Evolutionary conservation across 1,284 basidiomycete genomes (phyloP).

Genomic region (Vanrija sp.): DNA sequence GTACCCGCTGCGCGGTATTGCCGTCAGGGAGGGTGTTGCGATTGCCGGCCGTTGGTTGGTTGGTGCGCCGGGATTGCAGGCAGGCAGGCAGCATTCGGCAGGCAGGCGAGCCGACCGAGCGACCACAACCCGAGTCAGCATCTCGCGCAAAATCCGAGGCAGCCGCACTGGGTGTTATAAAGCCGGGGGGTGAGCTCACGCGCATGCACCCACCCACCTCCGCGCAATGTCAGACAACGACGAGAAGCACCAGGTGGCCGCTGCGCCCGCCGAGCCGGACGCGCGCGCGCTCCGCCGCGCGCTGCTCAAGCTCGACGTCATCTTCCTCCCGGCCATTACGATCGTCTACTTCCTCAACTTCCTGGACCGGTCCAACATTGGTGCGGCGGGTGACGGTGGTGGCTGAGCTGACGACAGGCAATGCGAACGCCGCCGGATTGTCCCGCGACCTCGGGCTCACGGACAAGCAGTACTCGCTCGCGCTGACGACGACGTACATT

Average conservation of each 20-base stretch:
- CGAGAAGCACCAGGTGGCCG: not conserved
- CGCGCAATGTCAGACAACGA: not conserved
- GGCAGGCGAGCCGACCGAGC: no score
- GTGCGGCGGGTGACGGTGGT: not conserved
- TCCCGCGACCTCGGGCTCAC: constrained; percentile 45
- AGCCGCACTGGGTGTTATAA: no score
- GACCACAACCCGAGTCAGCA: no score
- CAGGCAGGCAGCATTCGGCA: no score
- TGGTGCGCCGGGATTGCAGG: no score
- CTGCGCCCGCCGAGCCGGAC: not conserved
- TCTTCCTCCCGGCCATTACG: constrained; percentile 25
- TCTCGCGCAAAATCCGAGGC: no score
- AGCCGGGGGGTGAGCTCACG: no score
- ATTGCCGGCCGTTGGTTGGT: no score
- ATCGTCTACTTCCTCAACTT: constrained; percentile 49
- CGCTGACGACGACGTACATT: constrained; percentile 31
- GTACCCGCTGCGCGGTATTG: no score
- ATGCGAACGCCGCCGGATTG: constrained; percentile 57
- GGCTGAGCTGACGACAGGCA: constrained; percentile 24
- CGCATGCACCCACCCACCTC: no score
- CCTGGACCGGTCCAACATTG: constrained; percentile 42
- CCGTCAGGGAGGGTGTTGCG: no score
- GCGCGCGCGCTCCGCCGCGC: constrained; percentile 5
- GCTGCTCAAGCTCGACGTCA: constrained; percentile 25
- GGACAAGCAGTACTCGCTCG: constrained; percentile 30